Evolutionary conservation across 164 flowering plant genomes (phyloP), one percentile per base, ranked within the genome.

Genomic region (Dillenia turbinata): DNA sequence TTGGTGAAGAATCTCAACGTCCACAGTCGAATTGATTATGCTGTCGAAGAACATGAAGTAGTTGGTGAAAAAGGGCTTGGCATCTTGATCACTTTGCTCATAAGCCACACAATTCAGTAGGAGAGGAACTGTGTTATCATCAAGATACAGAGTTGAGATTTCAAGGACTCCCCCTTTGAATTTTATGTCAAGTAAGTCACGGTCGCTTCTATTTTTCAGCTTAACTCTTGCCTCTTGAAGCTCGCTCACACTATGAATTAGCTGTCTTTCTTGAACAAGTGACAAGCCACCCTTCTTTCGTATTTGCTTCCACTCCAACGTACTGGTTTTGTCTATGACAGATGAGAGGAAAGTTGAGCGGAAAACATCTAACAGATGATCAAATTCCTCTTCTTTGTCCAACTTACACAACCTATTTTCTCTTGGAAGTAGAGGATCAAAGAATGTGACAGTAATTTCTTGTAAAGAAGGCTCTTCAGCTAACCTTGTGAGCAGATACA

Each of bases 31-130:
- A 57, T 63, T 66, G 14, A 79, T 58, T 1, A 77, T 49, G 48
- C 69, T 65, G 40, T 72, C 66, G 24, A 74, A 62, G 66, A 79
- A 70, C 59, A 67, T 47, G 43, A 75, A 44, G 59, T 66, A 72
- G 24, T 57, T 45, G n/a, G 78, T 76, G 57, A 79, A 68, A 48
- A 60, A 56, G 1, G 73, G 69, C 3, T 66, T 58, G 1, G 55
- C 16, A 0, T 63, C 15, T 13, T 51, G 52, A 48, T 58, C 47
- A 55, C 74, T 69, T 46, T 79, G 77, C 62, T 79, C 80, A 5
- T 61, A 74, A 16, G 75, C 77, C 3, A 74, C 62, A 5, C 74
- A 63, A 59, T 79, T 79, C 7, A 70, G 70, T 15, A 79, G 61
- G 19, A 73, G 14, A 0, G 69, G 57, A 40, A 59, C 70, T 0